These are phyloP conservation scores for Paralagenidium karlingii DNA, from an alignment of 352 stramenopile genomes.

Conservation along the genomic window DNA sequence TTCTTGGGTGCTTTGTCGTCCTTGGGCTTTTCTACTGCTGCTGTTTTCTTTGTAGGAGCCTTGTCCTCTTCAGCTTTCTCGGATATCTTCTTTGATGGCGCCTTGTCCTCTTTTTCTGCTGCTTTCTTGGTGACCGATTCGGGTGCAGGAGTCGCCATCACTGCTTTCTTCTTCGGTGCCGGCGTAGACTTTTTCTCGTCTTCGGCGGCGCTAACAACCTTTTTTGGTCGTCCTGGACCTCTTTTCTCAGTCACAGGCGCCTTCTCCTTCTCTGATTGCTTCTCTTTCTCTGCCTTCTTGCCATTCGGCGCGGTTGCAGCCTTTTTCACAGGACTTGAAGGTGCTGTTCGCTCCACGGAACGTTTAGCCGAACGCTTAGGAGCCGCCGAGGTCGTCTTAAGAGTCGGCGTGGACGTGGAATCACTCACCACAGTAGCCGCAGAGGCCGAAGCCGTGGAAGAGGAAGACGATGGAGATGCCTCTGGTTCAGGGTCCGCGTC, in stretches of 20 bases:
- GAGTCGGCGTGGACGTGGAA: too few relatives aligned
- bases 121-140: conserved; percentile 1
- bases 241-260: too few relatives aligned
- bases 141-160: not conserved
- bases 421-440: not conserved
- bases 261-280: too few relatives aligned
- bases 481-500: conserved; percentile 7
- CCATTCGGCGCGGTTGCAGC: too few relatives aligned
- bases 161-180: conserved; percentile 6
- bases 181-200: conserved; percentile 8
- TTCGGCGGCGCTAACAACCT: conserved; percentile 5
- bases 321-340: conserved; percentile 3
- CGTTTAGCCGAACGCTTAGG: conserved; percentile 2
- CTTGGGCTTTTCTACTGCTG: not conserved
- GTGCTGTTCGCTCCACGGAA: too few relatives aligned
- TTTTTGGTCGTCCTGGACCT: conserved; percentile 6
- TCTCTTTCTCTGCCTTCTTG: too few relatives aligned
- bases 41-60: conserved; percentile 1
- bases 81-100: too few relatives aligned
- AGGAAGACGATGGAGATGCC: conserved; percentile 6
- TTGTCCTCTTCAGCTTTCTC: too few relatives aligned
- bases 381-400: not conserved
- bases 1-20: not conserved
- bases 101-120: too few relatives aligned
- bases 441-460: not conserved